A percentile compares a stretch with the other conserved stretches of the same genome.
Evolutionary conservation across 306 rosid species (phyloP).

Genomic region (Prunus armeniaca): DNA sequence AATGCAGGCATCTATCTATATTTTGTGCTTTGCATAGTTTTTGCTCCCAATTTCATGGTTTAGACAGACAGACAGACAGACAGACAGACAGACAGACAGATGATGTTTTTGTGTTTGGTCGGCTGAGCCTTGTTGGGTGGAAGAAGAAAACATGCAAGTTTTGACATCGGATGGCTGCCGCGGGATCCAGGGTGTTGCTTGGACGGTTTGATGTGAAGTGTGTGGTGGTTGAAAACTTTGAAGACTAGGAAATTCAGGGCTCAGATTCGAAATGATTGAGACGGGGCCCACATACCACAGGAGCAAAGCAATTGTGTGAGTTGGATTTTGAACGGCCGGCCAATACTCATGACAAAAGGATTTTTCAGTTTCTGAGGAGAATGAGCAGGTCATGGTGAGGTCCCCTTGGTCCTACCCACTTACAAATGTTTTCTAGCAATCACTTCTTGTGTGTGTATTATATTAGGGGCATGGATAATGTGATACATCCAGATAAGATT

Average conservation of each 20-base stretch:
- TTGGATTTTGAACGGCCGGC: background rate
- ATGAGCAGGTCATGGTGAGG: too few species aligned
- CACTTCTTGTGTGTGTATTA: background rate
- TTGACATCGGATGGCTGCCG: background rate
- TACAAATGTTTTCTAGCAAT: background rate
- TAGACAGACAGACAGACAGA: too few species aligned
- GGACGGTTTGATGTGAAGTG: slow-evolving; percentile 3
- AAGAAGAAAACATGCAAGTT: background rate
- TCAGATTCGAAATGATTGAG: background rate
- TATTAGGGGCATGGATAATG: background rate
- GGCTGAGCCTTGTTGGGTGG: background rate
- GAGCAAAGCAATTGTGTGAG: slow-evolving; percentile 3
- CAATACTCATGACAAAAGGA: background rate
- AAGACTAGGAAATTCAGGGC: background rate
- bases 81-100: too few species aligned
- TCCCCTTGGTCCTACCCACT: too few species aligned
- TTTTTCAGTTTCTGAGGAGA: background rate
- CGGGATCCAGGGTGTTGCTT: background rate
- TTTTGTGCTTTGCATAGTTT: too few species aligned
- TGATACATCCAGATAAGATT: background rate
- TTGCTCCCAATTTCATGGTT: too few species aligned
- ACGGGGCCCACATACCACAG: slow-evolving; percentile 15
- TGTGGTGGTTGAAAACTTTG: background rate
- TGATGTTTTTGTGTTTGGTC: background rate
- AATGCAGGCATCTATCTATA: too few species aligned